These are phyloP conservation scores for Zalaria sp. DNA, from an alignment of 2,329 filamentous ascomycete genomes.

Conservation along the genomic window DNA sequence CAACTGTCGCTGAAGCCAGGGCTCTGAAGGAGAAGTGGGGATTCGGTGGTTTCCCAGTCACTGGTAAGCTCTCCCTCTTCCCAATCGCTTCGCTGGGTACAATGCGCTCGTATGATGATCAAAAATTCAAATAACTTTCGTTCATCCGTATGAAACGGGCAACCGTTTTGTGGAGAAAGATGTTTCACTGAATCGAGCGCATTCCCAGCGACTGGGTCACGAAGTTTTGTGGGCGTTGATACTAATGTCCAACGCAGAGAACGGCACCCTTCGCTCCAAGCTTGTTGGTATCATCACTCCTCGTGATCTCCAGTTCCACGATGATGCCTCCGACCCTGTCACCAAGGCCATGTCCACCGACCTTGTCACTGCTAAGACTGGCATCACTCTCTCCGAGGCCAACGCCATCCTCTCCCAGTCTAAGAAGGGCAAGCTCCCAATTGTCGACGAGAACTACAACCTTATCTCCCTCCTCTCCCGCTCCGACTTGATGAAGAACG, in stretches of 20 bases:
- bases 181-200: slow-evolving; percentile 8
- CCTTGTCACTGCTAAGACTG: slow-evolving; percentile 72
- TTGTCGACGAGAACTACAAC: slow-evolving; percentile 33
- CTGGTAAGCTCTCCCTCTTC: slow-evolving; percentile 53
- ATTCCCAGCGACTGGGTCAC: not conserved
- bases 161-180: slow-evolving; percentile 20
- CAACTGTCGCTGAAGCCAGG: slow-evolving; percentile 82
- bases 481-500: slow-evolving; percentile 96
- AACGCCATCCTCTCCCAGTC: slow-evolving; percentile 88
- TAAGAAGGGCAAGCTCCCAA: slow-evolving; percentile 67
- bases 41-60: slow-evolving; percentile 96
- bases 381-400: slow-evolving; percentile 73
- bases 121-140: slow-evolving; percentile 92
- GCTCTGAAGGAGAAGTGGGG: slow-evolving; percentile 95
- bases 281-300: slow-evolving; percentile 95
- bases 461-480: slow-evolving; percentile 75
- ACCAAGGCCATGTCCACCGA: slow-evolving; percentile 91
- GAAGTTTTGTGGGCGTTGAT: not conserved
- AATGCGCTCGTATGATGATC: slow-evolving; percentile 54
- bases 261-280: slow-evolving; percentile 85
- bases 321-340: slow-evolving; percentile 56
- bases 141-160: slow-evolving; percentile 83
- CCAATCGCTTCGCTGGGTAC: slow-evolving; percentile 1
- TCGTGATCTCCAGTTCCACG: slow-evolving; percentile 94
- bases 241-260: slow-evolving; percentile 44